Evolutionary conservation across 2,329 filamentous ascomycete species (phyloP).

Genomic region (Hymenoscyphus repandus): DNA sequence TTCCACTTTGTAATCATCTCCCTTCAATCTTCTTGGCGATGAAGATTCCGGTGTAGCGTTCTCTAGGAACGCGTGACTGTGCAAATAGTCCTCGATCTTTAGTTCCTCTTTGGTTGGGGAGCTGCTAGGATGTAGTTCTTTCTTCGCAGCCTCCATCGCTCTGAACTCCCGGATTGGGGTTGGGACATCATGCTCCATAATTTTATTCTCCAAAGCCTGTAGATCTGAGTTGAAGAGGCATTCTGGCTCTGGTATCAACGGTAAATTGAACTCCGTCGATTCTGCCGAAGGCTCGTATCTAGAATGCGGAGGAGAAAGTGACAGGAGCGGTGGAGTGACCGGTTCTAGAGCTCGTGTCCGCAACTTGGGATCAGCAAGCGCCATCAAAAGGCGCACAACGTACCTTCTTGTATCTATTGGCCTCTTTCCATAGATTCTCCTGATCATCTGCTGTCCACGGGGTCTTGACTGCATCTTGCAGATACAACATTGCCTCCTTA

Average conservation of each 20-base stretch:
- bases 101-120: conserved; percentile 39
- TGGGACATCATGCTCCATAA: conserved; percentile 28
- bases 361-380: not conserved
- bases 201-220: conserved; percentile 20
- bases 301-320: conserved; percentile 9
- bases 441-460: conserved; percentile 21
- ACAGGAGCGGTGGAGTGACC: conserved; percentile 30
- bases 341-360: conserved; percentile 22
- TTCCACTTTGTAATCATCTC: conserved; percentile 27
- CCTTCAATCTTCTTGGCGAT: conserved; percentile 10
- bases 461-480: conserved; percentile 16
- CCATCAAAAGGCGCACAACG: not conserved
- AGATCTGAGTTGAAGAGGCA: conserved; percentile 25
- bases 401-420: conserved; percentile 16
- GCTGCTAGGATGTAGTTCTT: conserved; percentile 18
- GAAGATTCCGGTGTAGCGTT: conserved; percentile 5
- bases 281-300: conserved; percentile 25
- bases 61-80: conserved; percentile 14
- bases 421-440: conserved; percentile 17
- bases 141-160: not conserved
- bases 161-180: conserved; percentile 12
- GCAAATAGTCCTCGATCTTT: conserved; percentile 61
- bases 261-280: conserved; percentile 21
- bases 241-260: conserved; percentile 21
- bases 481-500: conserved; percentile 22